Conservation (phyloP, 495 filamentous ascomycete species). For the Penicillium crystallinum region DNA sequence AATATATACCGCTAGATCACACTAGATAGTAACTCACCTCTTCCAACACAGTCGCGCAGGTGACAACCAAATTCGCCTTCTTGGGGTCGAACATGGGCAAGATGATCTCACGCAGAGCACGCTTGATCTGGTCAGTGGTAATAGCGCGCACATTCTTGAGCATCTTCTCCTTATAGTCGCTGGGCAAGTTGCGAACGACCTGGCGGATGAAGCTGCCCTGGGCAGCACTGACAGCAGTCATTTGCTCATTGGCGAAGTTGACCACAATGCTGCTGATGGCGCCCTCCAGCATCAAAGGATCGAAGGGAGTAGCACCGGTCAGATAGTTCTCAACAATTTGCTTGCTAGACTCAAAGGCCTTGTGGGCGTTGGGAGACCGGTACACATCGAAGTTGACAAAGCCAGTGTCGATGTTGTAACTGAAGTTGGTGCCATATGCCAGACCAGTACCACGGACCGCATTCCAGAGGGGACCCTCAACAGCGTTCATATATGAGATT, state of each 20-base stretch:
- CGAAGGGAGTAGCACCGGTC: constrained; percentile 58
- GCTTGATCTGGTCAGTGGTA: constrained; percentile 68
- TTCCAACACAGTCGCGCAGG: constrained; percentile 79
- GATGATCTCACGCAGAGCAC: constrained; percentile 67
- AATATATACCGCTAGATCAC: neutral
- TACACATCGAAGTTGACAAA: constrained; percentile 78
- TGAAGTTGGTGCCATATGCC: constrained; percentile 80
- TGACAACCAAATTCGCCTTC: constrained; percentile 76
- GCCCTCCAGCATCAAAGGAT: constrained; percentile 79
- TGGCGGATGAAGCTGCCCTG: constrained; percentile 74
- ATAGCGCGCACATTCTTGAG: constrained; percentile 72
- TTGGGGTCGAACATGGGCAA: constrained; percentile 71
- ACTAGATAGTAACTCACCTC: constrained; percentile 54
- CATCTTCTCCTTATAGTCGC: constrained; percentile 70
- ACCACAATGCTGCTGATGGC: constrained; percentile 85
- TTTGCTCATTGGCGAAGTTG: constrained; percentile 77
- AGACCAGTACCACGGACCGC: constrained; percentile 87
- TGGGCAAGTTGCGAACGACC: constrained; percentile 71
- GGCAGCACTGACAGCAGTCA: constrained; percentile 74
- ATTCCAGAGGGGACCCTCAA: constrained; percentile 91
- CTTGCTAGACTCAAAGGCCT: constrained; percentile 73
- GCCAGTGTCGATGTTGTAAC: constrained; percentile 68
- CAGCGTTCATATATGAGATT: constrained; percentile 81
- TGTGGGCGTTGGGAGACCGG: constrained; percentile 82
- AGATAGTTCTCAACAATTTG: constrained; percentile 66